Conservation (phyloP, 495 filamentous ascomycete species). For the Hypoxylon crocopeplum region DNA sequence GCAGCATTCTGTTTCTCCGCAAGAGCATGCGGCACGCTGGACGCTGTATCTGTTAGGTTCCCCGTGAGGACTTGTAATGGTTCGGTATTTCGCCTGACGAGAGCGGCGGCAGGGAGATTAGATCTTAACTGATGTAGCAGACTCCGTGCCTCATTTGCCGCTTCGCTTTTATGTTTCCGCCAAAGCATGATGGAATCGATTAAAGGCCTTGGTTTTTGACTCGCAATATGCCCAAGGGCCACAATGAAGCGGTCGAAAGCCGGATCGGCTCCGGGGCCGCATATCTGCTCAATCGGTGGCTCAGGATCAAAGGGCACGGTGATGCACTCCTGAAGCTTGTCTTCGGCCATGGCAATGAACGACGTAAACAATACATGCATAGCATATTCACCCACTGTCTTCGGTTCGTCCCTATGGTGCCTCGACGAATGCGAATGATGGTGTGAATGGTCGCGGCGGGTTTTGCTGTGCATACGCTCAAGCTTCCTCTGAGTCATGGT, state of each 20-base stretch:
- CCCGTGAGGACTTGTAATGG: constrained; percentile 47
- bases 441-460: constrained; percentile 74
- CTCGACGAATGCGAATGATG: constrained; percentile 84
- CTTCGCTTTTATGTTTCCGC: constrained; percentile 93
- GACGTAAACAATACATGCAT: constrained; percentile 95
- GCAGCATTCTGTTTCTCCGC: constrained; percentile 71
- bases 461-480: constrained; percentile 70
- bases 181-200: constrained; percentile 98
- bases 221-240: constrained; percentile 90
- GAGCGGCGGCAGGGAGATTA: constrained; percentile 35
- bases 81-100: constrained; percentile 58
- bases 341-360: constrained; percentile 86
- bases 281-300: constrained; percentile 83
- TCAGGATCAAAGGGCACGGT: constrained; percentile 75
- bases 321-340: constrained; percentile 87
- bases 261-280: constrained; percentile 85
- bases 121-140: constrained; percentile 68
- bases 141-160: constrained; percentile 65
- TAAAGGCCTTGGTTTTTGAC: constrained; percentile 90
- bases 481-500: constrained; percentile 54
- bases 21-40: constrained; percentile 42
- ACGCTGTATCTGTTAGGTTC: constrained; percentile 25
- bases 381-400: constrained; percentile 95
- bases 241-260: constrained; percentile 96
- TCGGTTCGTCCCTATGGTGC: constrained; percentile 74